Conservation (phyloP, 1,139 yeast species). For the Kodamaea fungicola region DNA sequence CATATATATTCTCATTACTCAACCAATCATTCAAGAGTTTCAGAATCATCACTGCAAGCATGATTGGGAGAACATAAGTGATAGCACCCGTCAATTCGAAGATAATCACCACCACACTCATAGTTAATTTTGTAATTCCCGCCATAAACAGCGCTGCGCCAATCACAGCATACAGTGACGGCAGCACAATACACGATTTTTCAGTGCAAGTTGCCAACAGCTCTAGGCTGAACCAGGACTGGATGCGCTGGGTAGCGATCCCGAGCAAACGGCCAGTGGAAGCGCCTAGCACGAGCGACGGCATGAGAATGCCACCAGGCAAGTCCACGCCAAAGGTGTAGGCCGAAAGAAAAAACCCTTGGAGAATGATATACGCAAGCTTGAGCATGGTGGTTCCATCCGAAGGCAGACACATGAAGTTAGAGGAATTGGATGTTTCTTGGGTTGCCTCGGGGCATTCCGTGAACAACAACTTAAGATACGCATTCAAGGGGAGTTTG, state of each 20-base stretch:
- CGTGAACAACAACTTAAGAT: conserved; percentile 56
- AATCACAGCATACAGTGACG: conserved; percentile 59
- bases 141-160: conserved; percentile 60
- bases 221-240: conserved; percentile 37
- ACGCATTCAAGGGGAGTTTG: conserved; percentile 52
- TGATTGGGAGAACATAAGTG: conserved; percentile 55
- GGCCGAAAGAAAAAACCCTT: conserved; percentile 57
- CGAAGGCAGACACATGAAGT: conserved; percentile 36
- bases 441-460: conserved; percentile 45
- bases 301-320: conserved; percentile 77
- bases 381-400: conserved; percentile 26
- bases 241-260: conserved; percentile 50
- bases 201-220: conserved; percentile 48
- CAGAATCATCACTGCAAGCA: conserved; percentile 54
- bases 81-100: conserved; percentile 61
- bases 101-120: conserved; percentile 54
- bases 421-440: conserved; percentile 22
- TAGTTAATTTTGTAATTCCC: conserved; percentile 54
- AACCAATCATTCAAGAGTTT: conserved; percentile 49
- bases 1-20: conserved; percentile 47
- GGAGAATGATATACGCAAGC: conserved; percentile 43
- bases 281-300: conserved; percentile 71
- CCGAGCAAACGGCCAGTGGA: conserved; percentile 69
- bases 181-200: conserved; percentile 51
- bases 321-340: conserved; percentile 63